Base-by-base conservation (phyloP, 495 filamentous ascomycete species). In the Chaetomium tenue region DNA sequence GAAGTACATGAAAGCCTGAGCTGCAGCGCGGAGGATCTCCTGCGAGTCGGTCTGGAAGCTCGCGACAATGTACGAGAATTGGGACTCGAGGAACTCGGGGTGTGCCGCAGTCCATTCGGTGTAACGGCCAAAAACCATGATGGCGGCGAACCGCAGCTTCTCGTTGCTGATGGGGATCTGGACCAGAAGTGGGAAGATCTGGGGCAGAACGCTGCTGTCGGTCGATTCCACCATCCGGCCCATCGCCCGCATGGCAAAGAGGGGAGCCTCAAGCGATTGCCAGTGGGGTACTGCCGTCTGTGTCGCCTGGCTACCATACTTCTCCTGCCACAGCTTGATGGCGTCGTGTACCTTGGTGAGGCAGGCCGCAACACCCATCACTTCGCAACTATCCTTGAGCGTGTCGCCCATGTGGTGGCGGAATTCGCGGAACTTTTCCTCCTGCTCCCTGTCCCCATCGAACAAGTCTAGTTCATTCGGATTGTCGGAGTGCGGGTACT, bases 101-200 rank as follows among this genome's bases (percentile, higher is more conserved):
- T 99, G 94, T 48, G 91, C 85, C 18, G 95, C 85, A 1, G 94
- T 99, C 94, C 94, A 99, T 72, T 97, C 94, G 0, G 95, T 98
- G 73, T 99, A 99, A 50, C 94, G 84, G 37, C 91, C 95, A 33
- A 99, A 84, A 15, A 92, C 91, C 90, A 99, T 96, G 71, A 97
- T 94, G 13, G 93, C 91, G 60, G 96, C 93, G 78, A 98, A 99
- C 30, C 92, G 89, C 2, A 98, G 82, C 78, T 97, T 98, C 77
- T 97, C 91, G 67, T 99, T 95, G 68, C 98, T 95, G 68, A 91
- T 86, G 0, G 95, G 94, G 66, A 99, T 95, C 75, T 95, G 90
- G 4, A 96, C 89, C 64, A 99, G 86, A 57, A 97, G 79, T 9
- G 91, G 91, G 74, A 99, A 95, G 13, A 98, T 88, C 69, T 93